phyloP scores from a whole-genome alignment of 1,139 yeast species.

The Lodderomyces orthopsilosis region DNA sequence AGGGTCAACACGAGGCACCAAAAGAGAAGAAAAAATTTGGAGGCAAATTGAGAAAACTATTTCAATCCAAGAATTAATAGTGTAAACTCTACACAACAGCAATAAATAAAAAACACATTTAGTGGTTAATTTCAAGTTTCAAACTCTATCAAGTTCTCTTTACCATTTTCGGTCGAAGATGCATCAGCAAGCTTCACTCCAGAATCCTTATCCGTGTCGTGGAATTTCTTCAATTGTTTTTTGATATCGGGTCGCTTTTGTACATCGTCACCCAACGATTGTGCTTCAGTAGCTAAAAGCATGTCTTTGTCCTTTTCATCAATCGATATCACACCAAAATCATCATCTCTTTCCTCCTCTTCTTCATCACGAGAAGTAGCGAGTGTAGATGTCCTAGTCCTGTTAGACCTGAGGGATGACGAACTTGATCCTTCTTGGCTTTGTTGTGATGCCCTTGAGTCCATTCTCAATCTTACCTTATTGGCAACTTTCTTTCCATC shows the following conservation, averaged over 20 bases:
- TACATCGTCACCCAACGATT: slow-evolving; percentile 27
- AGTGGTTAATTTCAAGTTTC: slow-evolving; percentile 17
- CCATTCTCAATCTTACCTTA: slow-evolving; percentile 84
- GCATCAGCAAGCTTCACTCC: slow-evolving; percentile 5
- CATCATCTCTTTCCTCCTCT: slow-evolving; percentile 49
- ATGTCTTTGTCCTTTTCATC: slow-evolving; percentile 48
- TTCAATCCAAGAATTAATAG: slow-evolving; percentile 17
- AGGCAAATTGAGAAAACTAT: slow-evolving; percentile 56
- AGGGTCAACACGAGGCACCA: slow-evolving; percentile 8
- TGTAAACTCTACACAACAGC: too few relatives aligned
- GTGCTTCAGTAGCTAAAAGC: slow-evolving; percentile 47
- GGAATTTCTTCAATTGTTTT: slow-evolving; percentile 15
- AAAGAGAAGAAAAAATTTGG: slow-evolving; percentile 48
- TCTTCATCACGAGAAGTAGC: slow-evolving; percentile 20
- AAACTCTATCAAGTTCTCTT: slow-evolving; percentile 26
- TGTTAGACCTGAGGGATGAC: slow-evolving; percentile 27
- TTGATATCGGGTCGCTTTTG: slow-evolving; percentile 12
- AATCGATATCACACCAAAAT: slow-evolving; percentile 45
- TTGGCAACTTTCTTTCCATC: slow-evolving; percentile 90
- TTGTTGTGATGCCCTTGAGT: slow-evolving; percentile 49
- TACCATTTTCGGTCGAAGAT: slow-evolving; percentile 2
- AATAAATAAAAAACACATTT: slow-evolving; percentile 3
- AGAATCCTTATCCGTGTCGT: slow-evolving; percentile 1
- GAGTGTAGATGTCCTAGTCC: slow-evolving; percentile 8
- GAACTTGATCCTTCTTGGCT: slow-evolving; percentile 19